Evolutionary conservation across 225 moss, liverwort and hornwort species (phyloP).

Genomic region (Physcomitrellopsis africana): DNA sequence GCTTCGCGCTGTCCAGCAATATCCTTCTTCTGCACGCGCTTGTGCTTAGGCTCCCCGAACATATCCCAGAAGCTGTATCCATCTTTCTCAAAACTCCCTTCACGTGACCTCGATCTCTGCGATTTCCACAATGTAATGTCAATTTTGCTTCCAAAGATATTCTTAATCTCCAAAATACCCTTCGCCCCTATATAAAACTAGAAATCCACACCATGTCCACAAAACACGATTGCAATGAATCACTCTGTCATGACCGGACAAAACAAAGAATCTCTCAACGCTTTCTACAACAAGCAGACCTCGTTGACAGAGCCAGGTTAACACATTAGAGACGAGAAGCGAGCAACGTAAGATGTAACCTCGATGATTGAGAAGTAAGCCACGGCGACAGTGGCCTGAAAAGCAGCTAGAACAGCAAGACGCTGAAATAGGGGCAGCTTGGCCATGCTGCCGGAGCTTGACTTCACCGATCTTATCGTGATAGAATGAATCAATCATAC

Average conservation of each 20-base stretch:
- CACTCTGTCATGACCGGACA: not conserved
- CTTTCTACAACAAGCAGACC: not conserved
- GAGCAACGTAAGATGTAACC: slow-evolving; percentile 22
- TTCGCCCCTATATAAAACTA: not conserved
- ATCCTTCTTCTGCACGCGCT: slow-evolving; percentile 29
- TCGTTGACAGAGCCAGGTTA: not conserved
- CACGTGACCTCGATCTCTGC: slow-evolving; percentile 59
- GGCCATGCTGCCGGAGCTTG: slow-evolving; percentile 32
- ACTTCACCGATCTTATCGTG: not conserved
- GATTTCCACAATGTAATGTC: not conserved
- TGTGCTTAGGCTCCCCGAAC: slow-evolving; percentile 56
- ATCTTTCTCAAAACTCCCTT: slow-evolving; percentile 59
- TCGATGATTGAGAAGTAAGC: slow-evolving; percentile 61
- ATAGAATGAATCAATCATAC: not conserved
- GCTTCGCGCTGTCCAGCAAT: slow-evolving; percentile 24
- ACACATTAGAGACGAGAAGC: not conserved
- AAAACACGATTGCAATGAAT: not conserved
- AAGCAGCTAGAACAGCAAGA: slow-evolving; percentile 51
- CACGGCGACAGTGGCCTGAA: slow-evolving; percentile 50
- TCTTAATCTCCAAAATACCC: not conserved
- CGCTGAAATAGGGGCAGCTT: slow-evolving; percentile 50
- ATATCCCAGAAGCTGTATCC: slow-evolving; percentile 62
- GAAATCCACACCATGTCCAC: not conserved
- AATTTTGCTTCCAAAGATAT: not conserved
- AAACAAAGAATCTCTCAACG: not conserved